phyloP scores from a whole-genome alignment of 1,284 basidiomycete species.

The Apiotrichum siamense region DNA sequence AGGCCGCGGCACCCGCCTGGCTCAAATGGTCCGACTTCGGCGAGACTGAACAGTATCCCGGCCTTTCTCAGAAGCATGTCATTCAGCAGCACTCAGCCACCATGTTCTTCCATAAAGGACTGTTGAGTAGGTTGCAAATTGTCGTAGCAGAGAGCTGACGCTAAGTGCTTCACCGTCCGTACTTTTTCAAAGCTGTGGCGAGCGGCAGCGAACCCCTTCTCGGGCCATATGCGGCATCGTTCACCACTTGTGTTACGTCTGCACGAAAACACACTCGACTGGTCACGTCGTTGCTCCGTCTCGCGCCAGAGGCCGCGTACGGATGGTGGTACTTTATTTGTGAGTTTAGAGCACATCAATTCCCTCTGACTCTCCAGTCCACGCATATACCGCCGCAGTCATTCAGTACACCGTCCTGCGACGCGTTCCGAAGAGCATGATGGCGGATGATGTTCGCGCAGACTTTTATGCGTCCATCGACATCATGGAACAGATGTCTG shows the following conservation, averaged over 20 bases:
- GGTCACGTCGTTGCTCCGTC: constrained; percentile 13
- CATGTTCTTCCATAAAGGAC: constrained; percentile 23
- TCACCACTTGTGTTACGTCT: constrained; percentile 23
- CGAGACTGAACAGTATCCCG: neutral
- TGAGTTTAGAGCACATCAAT: neutral
- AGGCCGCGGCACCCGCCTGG: constrained; percentile 18
- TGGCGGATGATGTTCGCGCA: constrained; percentile 22
- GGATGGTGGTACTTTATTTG: constrained; percentile 26
- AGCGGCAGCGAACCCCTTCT: constrained; percentile 18
- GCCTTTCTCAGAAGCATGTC: constrained; percentile 10
- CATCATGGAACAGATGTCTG: constrained; percentile 19
- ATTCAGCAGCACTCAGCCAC: constrained; percentile 23
- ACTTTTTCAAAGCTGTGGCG: constrained; percentile 21
- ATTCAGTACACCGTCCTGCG: constrained; percentile 22
- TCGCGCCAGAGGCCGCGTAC: constrained; percentile 13
- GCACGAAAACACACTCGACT: constrained; percentile 21
- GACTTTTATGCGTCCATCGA: constrained; percentile 17
- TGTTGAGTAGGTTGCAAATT: constrained; percentile 10
- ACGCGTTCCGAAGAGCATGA: constrained; percentile 20
- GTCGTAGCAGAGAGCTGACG: neutral
- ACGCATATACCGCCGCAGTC: constrained; percentile 23
- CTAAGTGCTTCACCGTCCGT: constrained; percentile 20
- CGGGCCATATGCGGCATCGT: constrained; percentile 19
- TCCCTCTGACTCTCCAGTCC: constrained; percentile 8
- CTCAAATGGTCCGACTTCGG: constrained; percentile 17